A percentile compares a stretch with the other conserved stretches of the same genome.
Conservation (phyloP, 192 early-diverging fungal genomes). For the Coemansia guatemalensis region DNA sequence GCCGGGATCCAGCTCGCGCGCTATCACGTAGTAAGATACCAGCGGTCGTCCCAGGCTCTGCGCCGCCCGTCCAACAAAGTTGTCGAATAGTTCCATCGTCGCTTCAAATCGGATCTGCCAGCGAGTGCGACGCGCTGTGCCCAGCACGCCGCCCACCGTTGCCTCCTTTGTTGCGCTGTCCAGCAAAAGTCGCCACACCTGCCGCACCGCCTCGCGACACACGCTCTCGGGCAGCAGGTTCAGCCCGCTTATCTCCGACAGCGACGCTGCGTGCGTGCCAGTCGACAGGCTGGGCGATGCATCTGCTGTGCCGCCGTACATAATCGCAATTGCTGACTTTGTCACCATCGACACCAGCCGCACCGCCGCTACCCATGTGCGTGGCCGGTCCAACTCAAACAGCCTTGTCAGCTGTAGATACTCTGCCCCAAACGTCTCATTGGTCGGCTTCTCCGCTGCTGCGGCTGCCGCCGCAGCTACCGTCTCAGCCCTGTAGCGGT, state of each 20-base stretch:
- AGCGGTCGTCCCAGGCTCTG: conserved; percentile 42
- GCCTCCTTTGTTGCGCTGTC: conserved; percentile 45
- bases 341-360: conserved; percentile 49
- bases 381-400: conserved; percentile 48
- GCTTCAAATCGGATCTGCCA: conserved; percentile 55
- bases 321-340: conserved; percentile 41
- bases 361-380: conserved; percentile 51
- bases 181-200: conserved; percentile 48
- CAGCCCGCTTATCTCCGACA: conserved; percentile 43
- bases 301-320: conserved; percentile 43
- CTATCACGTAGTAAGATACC: conserved; percentile 46
- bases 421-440: conserved; percentile 43
- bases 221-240: conserved; percentile 45
- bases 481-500: conserved; percentile 25
- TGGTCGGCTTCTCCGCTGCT: neutral
- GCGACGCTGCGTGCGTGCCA: conserved; percentile 46
- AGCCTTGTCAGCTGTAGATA: conserved; percentile 40
- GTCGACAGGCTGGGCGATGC: conserved; percentile 30
- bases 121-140: conserved; percentile 45
- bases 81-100: conserved; percentile 51
- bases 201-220: conserved; percentile 45
- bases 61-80: conserved; percentile 44
- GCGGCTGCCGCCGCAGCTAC: neutral
- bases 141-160: conserved; percentile 32
- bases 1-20: conserved; percentile 51